Conservation (phyloP, 2,329 filamentous ascomycete species). For the Arthrobotrys conoides region DNA sequence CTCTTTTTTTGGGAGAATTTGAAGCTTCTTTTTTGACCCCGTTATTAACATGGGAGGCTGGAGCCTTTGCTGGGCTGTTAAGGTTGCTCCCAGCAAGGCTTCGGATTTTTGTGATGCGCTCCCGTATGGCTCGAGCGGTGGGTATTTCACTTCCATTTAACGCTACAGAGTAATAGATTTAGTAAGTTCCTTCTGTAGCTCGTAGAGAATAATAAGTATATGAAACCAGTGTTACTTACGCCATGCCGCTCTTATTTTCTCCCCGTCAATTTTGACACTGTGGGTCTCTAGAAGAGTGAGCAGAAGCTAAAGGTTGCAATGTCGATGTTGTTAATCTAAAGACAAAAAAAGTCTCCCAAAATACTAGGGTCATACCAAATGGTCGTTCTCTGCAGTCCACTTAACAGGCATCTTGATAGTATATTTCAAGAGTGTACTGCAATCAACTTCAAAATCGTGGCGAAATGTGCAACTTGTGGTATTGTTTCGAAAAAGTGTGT, state of each 20-base stretch:
- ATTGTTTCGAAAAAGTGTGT: constrained; percentile 28
- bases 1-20: constrained; percentile 51
- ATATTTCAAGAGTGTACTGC: not conserved
- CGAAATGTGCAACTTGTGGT: constrained; percentile 19
- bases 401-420: constrained; percentile 50
- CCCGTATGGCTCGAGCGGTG: constrained; percentile 51
- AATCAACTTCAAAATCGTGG: not conserved
- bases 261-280: constrained; percentile 50
- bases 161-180: constrained; percentile 21
- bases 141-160: constrained; percentile 46
- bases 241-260: constrained; percentile 54
- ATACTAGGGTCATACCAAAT: constrained; percentile 23
- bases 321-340: not conserved
- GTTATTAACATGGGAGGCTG: constrained; percentile 50
- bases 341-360: not conserved
- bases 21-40: constrained; percentile 55
- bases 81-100: constrained; percentile 26
- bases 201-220: not conserved
- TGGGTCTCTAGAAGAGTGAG: constrained; percentile 52
- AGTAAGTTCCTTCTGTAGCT: not conserved
- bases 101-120: constrained; percentile 55
- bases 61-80: constrained; percentile 33
- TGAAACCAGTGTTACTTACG: constrained; percentile 30
- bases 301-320: constrained; percentile 34
- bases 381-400: constrained; percentile 59